Evolutionary conservation across 805 yeast species (phyloP).

Genomic region (Myxozyma lipomycoides): DNA sequence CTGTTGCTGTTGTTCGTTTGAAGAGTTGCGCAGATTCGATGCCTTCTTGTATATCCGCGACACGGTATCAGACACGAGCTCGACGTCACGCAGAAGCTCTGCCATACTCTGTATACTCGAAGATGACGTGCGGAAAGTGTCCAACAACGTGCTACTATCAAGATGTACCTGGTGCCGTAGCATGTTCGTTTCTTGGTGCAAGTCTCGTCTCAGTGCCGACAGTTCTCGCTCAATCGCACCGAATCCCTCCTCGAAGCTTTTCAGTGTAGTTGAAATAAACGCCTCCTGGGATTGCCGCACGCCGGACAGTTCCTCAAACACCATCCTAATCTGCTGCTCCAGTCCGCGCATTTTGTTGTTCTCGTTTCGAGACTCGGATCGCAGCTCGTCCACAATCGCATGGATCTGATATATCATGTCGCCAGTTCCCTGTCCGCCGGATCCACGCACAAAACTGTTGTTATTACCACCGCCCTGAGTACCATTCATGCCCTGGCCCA

Average conservation of each 20-base stretch:
- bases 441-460: background rate
- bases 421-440: background rate
- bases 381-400: background rate
- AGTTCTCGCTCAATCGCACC: background rate
- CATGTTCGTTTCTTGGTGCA: background rate
- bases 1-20: background rate
- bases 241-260: background rate
- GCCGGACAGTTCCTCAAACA: background rate
- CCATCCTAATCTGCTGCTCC: background rate
- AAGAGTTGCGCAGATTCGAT: background rate
- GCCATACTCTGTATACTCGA: background rate
- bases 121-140: background rate
- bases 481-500: background rate
- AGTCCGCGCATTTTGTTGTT: background rate
- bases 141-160: background rate
- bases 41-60: slow-evolving; percentile 4
- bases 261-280: background rate
- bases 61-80: slow-evolving; percentile 11
- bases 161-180: background rate
- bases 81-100: slow-evolving; percentile 22
- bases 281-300: background rate
- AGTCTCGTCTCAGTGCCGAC: background rate
- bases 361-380: background rate
- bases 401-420: background rate
- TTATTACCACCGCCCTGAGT: background rate